These are phyloP conservation scores for Perkinsus chesapeaki DNA, from an alignment of 169 alveolate species.

Conservation along the genomic window DNA sequence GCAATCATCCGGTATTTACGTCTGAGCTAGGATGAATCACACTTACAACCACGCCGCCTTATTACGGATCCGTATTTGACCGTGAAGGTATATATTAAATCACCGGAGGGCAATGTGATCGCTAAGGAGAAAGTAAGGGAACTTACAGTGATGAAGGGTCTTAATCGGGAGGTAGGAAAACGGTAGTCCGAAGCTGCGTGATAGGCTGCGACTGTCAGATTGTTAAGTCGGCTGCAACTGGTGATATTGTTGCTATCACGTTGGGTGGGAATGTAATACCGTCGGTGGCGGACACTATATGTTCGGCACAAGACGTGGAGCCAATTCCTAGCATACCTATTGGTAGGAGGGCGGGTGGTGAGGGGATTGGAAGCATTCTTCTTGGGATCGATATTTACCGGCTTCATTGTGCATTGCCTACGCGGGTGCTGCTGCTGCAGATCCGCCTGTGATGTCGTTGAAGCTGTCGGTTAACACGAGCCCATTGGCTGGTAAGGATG, in stretches of 20 bases:
- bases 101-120: neutral
- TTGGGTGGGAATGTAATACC: slow-evolving; percentile 55
- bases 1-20: no score
- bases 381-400: no score
- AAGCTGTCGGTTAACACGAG: slow-evolving; percentile 72
- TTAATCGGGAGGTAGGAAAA: slow-evolving; percentile 21
- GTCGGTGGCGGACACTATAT: slow-evolving; percentile 55
- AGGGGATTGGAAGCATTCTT: no score
- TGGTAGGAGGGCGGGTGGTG: no score
- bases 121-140: neutral
- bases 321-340: slow-evolving; percentile 67
- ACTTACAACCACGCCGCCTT: no score
- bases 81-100: neutral
- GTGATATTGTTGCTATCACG: slow-evolving; percentile 57
- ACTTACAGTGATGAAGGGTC: slow-evolving; percentile 29
- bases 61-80: no score
- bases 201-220: slow-evolving; percentile 27
- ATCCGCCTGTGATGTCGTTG: slow-evolving; percentile 84
- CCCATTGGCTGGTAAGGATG: slow-evolving; percentile 85
- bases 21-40: no score
- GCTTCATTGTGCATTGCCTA: no score
- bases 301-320: slow-evolving; percentile 34
- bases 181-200: slow-evolving; percentile 38
- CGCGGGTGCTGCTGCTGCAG: no score
- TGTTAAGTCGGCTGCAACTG: slow-evolving; percentile 42